phyloP scores from a whole-genome alignment of 2,329 filamentous ascomycete species.

The Diaporthe vaccinii region DNA sequence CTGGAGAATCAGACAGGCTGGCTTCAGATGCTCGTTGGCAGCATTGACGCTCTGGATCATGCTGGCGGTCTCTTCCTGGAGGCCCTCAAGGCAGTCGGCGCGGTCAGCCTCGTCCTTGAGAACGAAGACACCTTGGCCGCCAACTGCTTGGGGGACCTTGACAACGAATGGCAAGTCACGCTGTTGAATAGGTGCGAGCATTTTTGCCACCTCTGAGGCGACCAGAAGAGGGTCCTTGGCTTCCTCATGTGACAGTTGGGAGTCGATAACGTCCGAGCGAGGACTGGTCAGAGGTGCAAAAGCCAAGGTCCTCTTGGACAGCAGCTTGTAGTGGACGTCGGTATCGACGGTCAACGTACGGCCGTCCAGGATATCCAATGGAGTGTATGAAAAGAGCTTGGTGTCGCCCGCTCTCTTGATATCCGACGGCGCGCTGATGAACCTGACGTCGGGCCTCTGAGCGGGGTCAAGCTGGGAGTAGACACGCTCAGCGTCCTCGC shows the following conservation, averaged over 20 bases:
- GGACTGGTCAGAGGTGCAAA: conserved; percentile 21
- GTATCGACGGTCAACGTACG: conserved; percentile 6
- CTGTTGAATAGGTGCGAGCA: conserved; percentile 15
- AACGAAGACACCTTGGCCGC: conserved; percentile 28
- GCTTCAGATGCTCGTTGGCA: conserved; percentile 2
- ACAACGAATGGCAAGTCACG: conserved; percentile 27
- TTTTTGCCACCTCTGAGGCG: conserved; percentile 5
- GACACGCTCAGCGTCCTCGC: conserved; percentile 28
- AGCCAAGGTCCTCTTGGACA: conserved; percentile 24
- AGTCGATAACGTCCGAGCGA: conserved; percentile 25
- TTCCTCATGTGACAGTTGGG: not conserved
- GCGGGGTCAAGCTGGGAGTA: conserved; percentile 15
- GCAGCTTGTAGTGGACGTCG: conserved; percentile 16
- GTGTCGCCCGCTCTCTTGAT: conserved; percentile 17
- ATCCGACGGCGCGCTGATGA: not conserved
- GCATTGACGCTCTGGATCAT: not conserved
- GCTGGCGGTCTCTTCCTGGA: conserved; percentile 11
- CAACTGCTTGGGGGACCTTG: conserved; percentile 26
- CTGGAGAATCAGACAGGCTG: conserved; percentile 18
- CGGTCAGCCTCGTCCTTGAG: conserved; percentile 17
- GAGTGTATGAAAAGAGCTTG: conserved; percentile 17
- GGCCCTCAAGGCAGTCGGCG: conserved; percentile 15
- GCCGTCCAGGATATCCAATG: conserved; percentile 28
- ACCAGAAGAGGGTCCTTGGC: not conserved
- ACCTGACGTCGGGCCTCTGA: conserved; percentile 4